Evolutionary conservation across 2,329 filamentous ascomycete genomes (phyloP).

Genomic region (Aspergillus luchuensis): DNA sequence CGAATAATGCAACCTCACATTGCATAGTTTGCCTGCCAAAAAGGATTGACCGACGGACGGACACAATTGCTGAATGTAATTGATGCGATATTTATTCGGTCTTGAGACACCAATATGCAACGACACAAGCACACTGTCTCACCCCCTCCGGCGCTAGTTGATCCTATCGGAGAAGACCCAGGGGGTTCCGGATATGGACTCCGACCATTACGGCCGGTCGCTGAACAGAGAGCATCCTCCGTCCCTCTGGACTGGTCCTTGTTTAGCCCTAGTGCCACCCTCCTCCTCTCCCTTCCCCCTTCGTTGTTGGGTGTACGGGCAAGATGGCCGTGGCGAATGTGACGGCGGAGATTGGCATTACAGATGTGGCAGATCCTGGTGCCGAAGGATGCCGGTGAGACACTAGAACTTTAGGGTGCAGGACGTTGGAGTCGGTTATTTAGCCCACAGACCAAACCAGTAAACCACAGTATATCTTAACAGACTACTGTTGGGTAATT

Average conservation of each 20-base stretch:
- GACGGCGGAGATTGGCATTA: not conserved
- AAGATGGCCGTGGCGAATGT: not conserved
- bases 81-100: not conserved
- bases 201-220: constrained; percentile 5
- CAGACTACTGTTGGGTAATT: not conserved
- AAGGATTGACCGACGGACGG: not conserved
- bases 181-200: constrained; percentile 5
- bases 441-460: not conserved
- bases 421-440: not conserved
- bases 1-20: not conserved
- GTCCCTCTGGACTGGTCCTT: not conserved
- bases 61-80: not conserved
- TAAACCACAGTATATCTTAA: too few species aligned
- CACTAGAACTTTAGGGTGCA: not conserved
- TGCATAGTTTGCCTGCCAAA: not conserved
- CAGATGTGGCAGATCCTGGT: not conserved
- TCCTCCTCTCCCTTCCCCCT: too few species aligned
- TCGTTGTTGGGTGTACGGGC: too few species aligned
- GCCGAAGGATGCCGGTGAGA: not conserved
- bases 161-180: constrained; percentile 16
- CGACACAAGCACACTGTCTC: not conserved
- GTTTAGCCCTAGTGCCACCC: too few species aligned
- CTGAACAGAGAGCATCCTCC: not conserved
- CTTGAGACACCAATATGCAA: not conserved
- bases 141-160: constrained; percentile 10